Base-by-base conservation (phyloP, 1,284 basidiomycete genomes). In the Flammula alnicola region DNA sequence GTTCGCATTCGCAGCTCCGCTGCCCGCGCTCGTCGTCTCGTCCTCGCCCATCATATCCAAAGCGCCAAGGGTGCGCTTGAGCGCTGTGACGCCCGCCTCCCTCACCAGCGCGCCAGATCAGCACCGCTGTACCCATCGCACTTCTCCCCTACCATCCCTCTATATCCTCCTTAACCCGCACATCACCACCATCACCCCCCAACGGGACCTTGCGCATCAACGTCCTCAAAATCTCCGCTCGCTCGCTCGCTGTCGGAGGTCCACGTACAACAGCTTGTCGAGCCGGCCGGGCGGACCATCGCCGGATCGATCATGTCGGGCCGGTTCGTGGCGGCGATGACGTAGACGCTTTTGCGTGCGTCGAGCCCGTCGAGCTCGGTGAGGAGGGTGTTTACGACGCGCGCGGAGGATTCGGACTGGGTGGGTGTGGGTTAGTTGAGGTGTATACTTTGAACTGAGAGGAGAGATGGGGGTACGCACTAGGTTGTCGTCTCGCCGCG, bases 271-370 rank as follows among this genome's bases (percentile, higher is more conserved):
- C 5, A 98, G 80, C 70, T 98, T 98, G 76, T 99, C 96, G 10
- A 99, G 80, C 2, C 96, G 84, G 0, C 96, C 96, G 0, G 96
- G 96, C 95, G 88, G 48, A 95, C 93, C 95, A 98, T 98, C 3
- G 96, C 96, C 0, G 96, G 96, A 65, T 98, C 96, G 56, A 98
- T 95, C 86, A 98, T 98, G 73, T 98, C 96, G 0, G 96, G 96
- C n/a, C 96, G 79, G 71, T 99, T 98, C 4, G 96, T 99, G 1
- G 96, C 96, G 0, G 90, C 96, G 57, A 98, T 95, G 20, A 98
- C 95, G 64, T 96, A 98, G 45, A 98, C 95, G 42, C 85, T 83
- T 65, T 92, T 95, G 52, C 95, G 84, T 0, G 87, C 78, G 58
- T 97, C 93, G 26, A 98, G 85, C 0, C 96, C 96, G 63, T 98